Conservation (phyloP, 2,329 filamentous ascomycete species). For the Neodidymelliopsis sp. region DNA sequence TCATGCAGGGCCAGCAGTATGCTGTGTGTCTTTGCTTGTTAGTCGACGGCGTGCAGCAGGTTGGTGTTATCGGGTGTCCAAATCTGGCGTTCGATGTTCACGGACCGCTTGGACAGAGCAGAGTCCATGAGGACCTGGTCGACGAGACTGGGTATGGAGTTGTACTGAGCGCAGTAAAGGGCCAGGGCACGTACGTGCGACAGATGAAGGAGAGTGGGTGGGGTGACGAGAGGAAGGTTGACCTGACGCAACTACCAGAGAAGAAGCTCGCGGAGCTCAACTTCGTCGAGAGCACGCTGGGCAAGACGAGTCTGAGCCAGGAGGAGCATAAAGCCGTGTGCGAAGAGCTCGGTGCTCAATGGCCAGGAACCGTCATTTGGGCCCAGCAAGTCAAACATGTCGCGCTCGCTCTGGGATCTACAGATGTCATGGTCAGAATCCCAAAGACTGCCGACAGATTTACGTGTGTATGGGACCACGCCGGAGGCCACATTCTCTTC, state of each 20-base stretch:
- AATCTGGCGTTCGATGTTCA: slow-evolving; percentile 59
- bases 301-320: slow-evolving; percentile 49
- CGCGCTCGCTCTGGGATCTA: slow-evolving; percentile 59
- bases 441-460: slow-evolving; percentile 54
- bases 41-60: slow-evolving; percentile 63
- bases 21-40: slow-evolving; percentile 67
- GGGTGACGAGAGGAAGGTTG: slow-evolving; percentile 43
- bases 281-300: slow-evolving; percentile 57
- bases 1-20: slow-evolving; percentile 68
- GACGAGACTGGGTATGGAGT: slow-evolving; percentile 52
- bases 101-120: slow-evolving; percentile 23
- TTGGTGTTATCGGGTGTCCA: slow-evolving; percentile 69
- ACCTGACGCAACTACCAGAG: slow-evolving; percentile 21
- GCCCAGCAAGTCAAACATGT: slow-evolving; percentile 63
- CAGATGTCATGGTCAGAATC: slow-evolving; percentile 59
- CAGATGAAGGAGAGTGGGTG: slow-evolving; percentile 47
- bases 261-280: slow-evolving; percentile 46
- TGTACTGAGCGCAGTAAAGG: slow-evolving; percentile 58
- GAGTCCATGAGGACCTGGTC: slow-evolving; percentile 49
- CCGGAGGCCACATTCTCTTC: slow-evolving; percentile 60
- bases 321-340: slow-evolving; percentile 49
- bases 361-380: slow-evolving; percentile 61
- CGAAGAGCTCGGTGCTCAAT: slow-evolving; percentile 49
- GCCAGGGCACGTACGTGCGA: slow-evolving; percentile 54
- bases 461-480: slow-evolving; percentile 64